These are phyloP conservation scores for Globisporangium lucens DNA, from an alignment of 352 stramenopile species.

Conservation along the genomic window DNA sequence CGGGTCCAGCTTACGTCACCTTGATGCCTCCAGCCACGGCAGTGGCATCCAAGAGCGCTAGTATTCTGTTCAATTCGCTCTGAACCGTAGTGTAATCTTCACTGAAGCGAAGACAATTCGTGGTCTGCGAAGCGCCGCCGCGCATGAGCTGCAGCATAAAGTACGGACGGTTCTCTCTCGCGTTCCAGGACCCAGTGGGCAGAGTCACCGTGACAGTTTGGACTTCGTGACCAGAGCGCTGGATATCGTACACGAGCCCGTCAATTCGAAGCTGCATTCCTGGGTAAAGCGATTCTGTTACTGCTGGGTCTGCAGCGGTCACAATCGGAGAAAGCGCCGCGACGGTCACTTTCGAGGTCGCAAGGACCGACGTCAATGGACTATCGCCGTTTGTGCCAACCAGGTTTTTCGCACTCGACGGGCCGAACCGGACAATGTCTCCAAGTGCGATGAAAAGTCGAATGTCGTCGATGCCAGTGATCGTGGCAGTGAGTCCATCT, in stretches of 20 bases:
- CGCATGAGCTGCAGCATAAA: constrained; percentile 51
- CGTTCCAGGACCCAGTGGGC: constrained; percentile 25
- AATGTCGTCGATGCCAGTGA: constrained; percentile 57
- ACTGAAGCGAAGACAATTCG: constrained; percentile 42
- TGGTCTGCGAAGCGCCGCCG: constrained; percentile 26
- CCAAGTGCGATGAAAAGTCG: constrained; percentile 57
- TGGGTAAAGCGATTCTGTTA: constrained; percentile 64
- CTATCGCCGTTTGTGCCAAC: constrained; percentile 63
- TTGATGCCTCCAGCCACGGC: constrained; percentile 36
- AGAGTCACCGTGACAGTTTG: constrained; percentile 67
- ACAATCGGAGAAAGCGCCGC: constrained; percentile 48
- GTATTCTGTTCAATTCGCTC: constrained; percentile 21
- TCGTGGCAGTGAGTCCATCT: constrained; percentile 43
- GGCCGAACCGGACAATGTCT: constrained; percentile 66
- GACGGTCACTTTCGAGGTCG: constrained; percentile 51
- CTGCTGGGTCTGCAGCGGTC: constrained; percentile 15
- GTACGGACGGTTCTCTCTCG: constrained; percentile 10
- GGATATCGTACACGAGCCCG: constrained; percentile 82
- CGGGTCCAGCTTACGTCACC: constrained; percentile 47
- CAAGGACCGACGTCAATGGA: constrained; percentile 41
- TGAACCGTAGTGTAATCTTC: constrained; percentile 22
- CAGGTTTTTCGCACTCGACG: constrained; percentile 33
- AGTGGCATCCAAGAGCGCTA: constrained; percentile 25
- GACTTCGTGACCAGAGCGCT: constrained; percentile 88
- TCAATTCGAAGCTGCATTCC: constrained; percentile 88